phyloP scores from a whole-genome alignment of 179 eudicot genomes.

The Gypsophila paniculata region DNA sequence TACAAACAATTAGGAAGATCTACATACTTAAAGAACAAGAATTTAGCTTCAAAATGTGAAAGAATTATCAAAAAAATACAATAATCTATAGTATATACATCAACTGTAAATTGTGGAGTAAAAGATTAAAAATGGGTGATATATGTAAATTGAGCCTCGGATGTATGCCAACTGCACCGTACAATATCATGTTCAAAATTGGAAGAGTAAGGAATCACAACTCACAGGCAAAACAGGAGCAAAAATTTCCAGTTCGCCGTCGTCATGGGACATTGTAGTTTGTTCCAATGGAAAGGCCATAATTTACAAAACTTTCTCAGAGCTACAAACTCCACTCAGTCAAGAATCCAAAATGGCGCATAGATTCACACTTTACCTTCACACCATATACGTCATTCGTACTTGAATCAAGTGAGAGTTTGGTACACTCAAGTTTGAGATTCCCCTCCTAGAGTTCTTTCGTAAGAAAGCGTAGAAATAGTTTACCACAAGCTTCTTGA shows the following conservation, averaged over 20 bases:
- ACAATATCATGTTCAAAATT: constrained; percentile 24
- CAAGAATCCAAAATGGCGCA: constrained; percentile 12
- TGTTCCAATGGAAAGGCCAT: constrained; percentile 8
- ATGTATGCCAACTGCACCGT: constrained; percentile 22
- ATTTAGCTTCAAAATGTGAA: constrained; percentile 19
- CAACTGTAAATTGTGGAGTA: neutral
- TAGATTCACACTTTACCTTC: constrained; percentile 26
- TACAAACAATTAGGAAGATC: constrained; percentile 20
- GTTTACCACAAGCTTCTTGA: constrained; percentile 81
- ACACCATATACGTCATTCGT: constrained; percentile 98
- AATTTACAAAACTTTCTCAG: neutral
- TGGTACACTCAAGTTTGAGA: constrained; percentile 85
- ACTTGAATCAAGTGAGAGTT: constrained; percentile 91
- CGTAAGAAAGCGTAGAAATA: constrained; percentile 91
- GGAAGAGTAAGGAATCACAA: constrained; percentile 19
- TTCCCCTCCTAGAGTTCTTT: constrained; percentile 84
- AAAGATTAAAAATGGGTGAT: constrained; percentile 14
- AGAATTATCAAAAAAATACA: constrained; percentile 26
- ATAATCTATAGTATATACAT: constrained; percentile 21
- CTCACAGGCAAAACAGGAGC: constrained; percentile 18
- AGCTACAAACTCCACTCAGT: constrained; percentile 15
- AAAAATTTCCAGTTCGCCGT: constrained; percentile 5
- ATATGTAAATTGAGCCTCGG: constrained; percentile 17
- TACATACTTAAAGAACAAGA: constrained; percentile 22
- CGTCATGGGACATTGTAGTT: neutral